A percentile compares a stretch with the other conserved stretches of the same genome.
Conservation (phyloP, 176 grass and related monocot genomes). For the Dendrocalamus sinicus region DNA sequence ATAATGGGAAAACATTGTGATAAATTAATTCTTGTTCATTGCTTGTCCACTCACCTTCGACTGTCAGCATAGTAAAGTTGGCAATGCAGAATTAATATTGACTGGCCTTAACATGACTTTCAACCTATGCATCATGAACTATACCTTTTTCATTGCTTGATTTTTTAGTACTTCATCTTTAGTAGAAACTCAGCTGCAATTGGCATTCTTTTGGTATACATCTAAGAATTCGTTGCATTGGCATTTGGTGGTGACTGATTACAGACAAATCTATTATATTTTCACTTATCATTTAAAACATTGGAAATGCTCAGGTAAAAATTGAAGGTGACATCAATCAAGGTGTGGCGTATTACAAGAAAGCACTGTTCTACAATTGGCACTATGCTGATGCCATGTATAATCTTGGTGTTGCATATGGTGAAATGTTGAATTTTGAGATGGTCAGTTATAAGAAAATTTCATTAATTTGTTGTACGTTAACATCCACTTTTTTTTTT, state of each 20-base stretch:
- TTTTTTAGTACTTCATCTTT: constrained; percentile 15
- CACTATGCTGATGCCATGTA: constrained; percentile 99
- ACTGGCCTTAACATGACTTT: constrained; percentile 22
- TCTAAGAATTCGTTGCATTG: neutral
- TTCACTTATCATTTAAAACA: constrained; percentile 29
- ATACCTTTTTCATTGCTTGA: neutral
- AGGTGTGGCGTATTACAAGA: constrained; percentile 98
- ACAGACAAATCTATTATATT: constrained; percentile 12
- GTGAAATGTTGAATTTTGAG: constrained; percentile 99
- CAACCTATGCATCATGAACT: neutral
- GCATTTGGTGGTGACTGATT: constrained; percentile 30
- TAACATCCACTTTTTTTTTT: constrained; percentile 39
- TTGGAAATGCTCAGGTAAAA: constrained; percentile 73
- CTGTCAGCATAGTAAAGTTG: neutral
- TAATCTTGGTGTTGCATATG: constrained; percentile 98
- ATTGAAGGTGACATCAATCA: constrained; percentile 93
- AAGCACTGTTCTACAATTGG: constrained; percentile 96
- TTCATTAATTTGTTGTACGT: constrained; percentile 28
- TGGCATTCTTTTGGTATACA: constrained; percentile 12
- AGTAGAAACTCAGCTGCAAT: constrained; percentile 18
- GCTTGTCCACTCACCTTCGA: neutral
- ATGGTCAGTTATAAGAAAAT: constrained; percentile 72
- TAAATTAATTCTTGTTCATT: constrained; percentile 1
- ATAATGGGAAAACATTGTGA: neutral
- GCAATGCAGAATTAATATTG: neutral